Evolutionary conservation across 345 rosid genomes (phyloP).

Genomic region (Hirschfeldia incana): DNA sequence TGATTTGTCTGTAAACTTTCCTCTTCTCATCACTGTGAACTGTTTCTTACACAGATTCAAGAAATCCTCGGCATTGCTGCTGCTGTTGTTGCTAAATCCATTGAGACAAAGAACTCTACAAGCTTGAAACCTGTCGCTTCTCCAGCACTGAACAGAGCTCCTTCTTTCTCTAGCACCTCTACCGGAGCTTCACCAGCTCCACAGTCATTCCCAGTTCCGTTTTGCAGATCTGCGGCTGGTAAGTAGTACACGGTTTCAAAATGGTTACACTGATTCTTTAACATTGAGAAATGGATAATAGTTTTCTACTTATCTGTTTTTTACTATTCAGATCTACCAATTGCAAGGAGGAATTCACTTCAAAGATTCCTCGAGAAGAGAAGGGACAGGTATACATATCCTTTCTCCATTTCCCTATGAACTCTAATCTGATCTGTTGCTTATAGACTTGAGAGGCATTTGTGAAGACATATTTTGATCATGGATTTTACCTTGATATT

Average conservation of each 20-base stretch:
- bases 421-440: neutral
- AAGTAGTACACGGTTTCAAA: conserved; percentile 3
- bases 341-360: conserved; percentile 89
- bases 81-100: conserved; percentile 50
- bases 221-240: conserved; percentile 85
- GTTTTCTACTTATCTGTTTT: conserved; percentile 20
- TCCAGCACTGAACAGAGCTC: conserved; percentile 75
- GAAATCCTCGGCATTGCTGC: conserved; percentile 70
- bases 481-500: conserved; percentile 1
- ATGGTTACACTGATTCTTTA: conserved; percentile 1
- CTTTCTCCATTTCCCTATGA: neutral
- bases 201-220: conserved; percentile 47
- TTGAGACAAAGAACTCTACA: conserved; percentile 48
- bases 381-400: conserved; percentile 65
- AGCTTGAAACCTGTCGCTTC: conserved; percentile 43
- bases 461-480: neutral
- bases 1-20: neutral
- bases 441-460: neutral
- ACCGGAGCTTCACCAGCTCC: conserved; percentile 56
- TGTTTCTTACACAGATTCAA: conserved; percentile 46
- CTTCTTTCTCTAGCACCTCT: conserved; percentile 74
- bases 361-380: conserved; percentile 91
- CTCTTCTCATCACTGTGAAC: neutral
- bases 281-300: neutral
- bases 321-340: conserved; percentile 64